phyloP scores from a whole-genome alignment of 2,329 filamentous ascomycete genomes.

The Botrytis sinoallii region DNA sequence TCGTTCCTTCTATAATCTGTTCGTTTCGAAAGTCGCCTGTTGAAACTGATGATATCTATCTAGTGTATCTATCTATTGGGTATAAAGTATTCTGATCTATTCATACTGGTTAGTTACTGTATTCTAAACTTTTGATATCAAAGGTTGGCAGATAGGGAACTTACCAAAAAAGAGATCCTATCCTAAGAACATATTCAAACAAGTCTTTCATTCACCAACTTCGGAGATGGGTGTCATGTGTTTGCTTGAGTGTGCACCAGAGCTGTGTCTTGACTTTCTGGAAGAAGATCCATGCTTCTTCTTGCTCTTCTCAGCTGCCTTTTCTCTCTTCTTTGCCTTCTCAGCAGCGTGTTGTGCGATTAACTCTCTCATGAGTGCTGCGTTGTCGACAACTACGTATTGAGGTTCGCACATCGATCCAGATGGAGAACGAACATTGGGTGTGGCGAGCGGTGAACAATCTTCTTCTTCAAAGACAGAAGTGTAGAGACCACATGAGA shows the following conservation, averaged over 20 bases:
- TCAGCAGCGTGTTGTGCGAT: conserved; percentile 34
- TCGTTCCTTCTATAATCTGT: neutral
- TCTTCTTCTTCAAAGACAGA: conserved; percentile 51
- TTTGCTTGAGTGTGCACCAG: conserved; percentile 43
- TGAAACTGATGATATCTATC: conserved; percentile 9
- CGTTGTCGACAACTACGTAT: conserved; percentile 31
- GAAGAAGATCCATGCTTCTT: conserved; percentile 34
- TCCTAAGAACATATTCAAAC: neutral
- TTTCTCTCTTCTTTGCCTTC: conserved; percentile 34
- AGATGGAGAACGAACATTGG: conserved; percentile 28
- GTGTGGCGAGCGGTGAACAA: conserved; percentile 42
- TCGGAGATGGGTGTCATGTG: conserved; percentile 58
- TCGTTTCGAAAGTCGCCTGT: conserved; percentile 10
- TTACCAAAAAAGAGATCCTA: neutral
- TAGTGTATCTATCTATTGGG: conserved; percentile 12
- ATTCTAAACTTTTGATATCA: neutral
- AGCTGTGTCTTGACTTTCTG: conserved; percentile 33
- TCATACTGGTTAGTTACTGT: neutral
- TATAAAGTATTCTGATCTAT: conserved; percentile 3
- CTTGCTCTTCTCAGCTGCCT: conserved; percentile 15
- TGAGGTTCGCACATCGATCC: conserved; percentile 27
- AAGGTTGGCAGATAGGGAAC: neutral
- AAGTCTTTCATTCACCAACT: conserved; percentile 41
- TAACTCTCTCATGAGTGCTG: conserved; percentile 33
- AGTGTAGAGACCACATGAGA: conserved; percentile 48